Evolutionary conservation across 108 stramenopile genomes (phyloP).

Genomic region (Skeletonema grethae): DNA sequence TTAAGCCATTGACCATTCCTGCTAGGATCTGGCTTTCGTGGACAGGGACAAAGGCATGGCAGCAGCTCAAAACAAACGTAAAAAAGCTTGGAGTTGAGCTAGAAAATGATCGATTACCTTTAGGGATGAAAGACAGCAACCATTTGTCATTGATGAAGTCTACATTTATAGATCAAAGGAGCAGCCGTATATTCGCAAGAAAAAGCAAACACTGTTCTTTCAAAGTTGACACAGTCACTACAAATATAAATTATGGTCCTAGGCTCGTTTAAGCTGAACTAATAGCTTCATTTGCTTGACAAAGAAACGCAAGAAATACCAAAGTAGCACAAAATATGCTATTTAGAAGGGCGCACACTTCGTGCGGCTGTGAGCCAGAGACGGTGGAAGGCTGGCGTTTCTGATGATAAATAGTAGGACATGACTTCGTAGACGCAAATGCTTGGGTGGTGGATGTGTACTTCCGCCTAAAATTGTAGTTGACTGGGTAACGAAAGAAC

Average conservation of each 20-base stretch:
- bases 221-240: not conserved
- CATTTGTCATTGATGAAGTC: not conserved
- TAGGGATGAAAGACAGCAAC: not conserved
- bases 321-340: not conserved
- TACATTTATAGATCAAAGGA: constrained; percentile 1
- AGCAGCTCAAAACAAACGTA: constrained; percentile 8
- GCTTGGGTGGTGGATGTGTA: no score
- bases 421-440: no score
- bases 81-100: not conserved
- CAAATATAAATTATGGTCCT: not conserved
- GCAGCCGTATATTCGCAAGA: not conserved
- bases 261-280: not conserved
- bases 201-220: no score
- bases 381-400: not conserved
- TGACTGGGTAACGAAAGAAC: no score
- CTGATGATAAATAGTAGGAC: not conserved
- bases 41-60: constrained; percentile 36
- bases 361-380: constrained; percentile 4
- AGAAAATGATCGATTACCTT: not conserved
- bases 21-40: constrained; percentile 50
- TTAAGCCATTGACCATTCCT: constrained; percentile 49
- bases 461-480: no score
- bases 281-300: not conserved
- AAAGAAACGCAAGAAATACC: not conserved
- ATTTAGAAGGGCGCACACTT: not conserved